phyloP scores from a whole-genome alignment of 805 yeast genomes.

The Yamadazyma takamatsuzukensis region DNA sequence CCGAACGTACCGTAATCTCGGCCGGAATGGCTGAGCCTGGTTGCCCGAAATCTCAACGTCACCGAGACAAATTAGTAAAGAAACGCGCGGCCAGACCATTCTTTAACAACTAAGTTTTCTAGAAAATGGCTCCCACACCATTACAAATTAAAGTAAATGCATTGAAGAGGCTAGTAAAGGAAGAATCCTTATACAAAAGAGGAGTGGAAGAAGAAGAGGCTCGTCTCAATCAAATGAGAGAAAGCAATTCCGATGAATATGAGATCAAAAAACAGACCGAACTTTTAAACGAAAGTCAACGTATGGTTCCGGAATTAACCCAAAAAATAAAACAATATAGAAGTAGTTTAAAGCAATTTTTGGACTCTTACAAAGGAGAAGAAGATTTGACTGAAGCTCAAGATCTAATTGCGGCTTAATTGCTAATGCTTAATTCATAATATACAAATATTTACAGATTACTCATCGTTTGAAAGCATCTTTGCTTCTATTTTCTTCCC shows the following conservation, averaged over 20 bases:
- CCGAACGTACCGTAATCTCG: too few species aligned
- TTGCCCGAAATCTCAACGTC: too few species aligned
- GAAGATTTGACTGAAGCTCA: conserved; percentile 30
- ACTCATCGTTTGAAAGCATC: conserved; percentile 11
- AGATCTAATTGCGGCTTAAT: conserved; percentile 13
- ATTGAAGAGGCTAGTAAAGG: conserved; percentile 63
- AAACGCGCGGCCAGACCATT: neutral
- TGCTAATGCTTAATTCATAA: neutral
- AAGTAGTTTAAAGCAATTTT: conserved; percentile 31
- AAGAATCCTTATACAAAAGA: conserved; percentile 54
- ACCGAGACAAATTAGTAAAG: too few species aligned
- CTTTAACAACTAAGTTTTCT: too few species aligned
- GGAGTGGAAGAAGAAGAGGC: conserved; percentile 56
- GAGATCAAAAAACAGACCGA: conserved; percentile 52
- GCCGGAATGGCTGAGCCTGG: too few species aligned
- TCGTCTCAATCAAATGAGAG: conserved; percentile 45
- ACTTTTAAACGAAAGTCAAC: conserved; percentile 34
- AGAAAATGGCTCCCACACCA: conserved; percentile 67
- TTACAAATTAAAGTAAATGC: conserved; percentile 72
- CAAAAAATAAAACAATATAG: conserved; percentile 18
- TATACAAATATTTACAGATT: conserved; percentile 2
- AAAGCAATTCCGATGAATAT: conserved; percentile 53
- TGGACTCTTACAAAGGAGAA: conserved; percentile 32
- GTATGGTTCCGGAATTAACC: conserved; percentile 31
- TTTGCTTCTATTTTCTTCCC: conserved; percentile 21